Percentiles rank a stretch among this genome's conserved stretches.
Conservation (phyloP, 768 basidiomycete species). For the Tylopilus rubrobrunneus region DNA sequence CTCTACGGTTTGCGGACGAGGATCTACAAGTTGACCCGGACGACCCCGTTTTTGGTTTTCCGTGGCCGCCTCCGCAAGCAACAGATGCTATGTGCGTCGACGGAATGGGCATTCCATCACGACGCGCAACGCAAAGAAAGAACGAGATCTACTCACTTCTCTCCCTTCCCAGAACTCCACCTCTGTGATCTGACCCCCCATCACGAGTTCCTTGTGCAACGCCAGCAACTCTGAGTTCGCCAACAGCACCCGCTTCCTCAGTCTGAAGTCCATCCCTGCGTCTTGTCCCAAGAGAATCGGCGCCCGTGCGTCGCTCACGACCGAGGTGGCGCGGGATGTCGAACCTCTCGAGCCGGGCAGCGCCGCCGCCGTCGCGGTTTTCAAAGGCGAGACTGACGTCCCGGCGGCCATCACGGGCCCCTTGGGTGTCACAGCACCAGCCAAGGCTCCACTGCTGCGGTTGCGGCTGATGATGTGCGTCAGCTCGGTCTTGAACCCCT, state of each 20-base stretch:
- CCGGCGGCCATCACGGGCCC: slow-evolving; percentile 18
- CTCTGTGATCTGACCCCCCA: slow-evolving; percentile 81
- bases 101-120: not conserved
- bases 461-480: slow-evolving; percentile 76
- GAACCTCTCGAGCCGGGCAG: slow-evolving; percentile 39
- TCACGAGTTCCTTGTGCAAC: slow-evolving; percentile 86
- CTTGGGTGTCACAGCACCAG: slow-evolving; percentile 17
- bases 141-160: slow-evolving; percentile 52
- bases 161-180: slow-evolving; percentile 97
- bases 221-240: slow-evolving; percentile 73
- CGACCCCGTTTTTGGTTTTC: slow-evolving; percentile 78
- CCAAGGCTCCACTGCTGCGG: slow-evolving; percentile 36
- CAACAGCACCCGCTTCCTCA: slow-evolving; percentile 77
- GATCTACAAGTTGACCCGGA: slow-evolving; percentile 82
- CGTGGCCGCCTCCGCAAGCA: slow-evolving; percentile 70
- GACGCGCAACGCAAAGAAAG: slow-evolving; percentile 5
- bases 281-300: slow-evolving; percentile 57
- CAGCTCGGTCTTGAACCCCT: slow-evolving; percentile 77
- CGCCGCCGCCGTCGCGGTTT: slow-evolving; percentile 32
- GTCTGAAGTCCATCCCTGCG: slow-evolving; percentile 61
- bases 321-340: slow-evolving; percentile 60
- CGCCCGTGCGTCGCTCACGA: slow-evolving; percentile 49
- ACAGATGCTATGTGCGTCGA: slow-evolving; percentile 52
- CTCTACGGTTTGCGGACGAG: slow-evolving; percentile 79
- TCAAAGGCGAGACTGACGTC: slow-evolving; percentile 15